Conservation (phyloP, 2,329 filamentous ascomycete genomes). For the Colletotrichum spinosum region DNA sequence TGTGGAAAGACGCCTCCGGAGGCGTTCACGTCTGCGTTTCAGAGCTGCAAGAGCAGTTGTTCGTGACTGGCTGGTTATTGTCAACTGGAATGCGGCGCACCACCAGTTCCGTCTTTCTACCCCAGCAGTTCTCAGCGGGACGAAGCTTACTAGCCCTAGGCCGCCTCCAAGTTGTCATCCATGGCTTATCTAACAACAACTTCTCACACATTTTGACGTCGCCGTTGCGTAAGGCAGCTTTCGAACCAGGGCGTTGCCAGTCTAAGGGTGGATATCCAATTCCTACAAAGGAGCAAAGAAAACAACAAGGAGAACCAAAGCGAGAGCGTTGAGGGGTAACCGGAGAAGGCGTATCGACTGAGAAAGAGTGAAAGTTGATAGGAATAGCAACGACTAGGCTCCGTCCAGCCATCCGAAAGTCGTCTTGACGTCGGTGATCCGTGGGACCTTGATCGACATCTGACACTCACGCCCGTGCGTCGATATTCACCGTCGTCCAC, state of each 20-base stretch:
- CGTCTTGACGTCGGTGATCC: conserved; percentile 32
- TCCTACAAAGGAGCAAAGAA: too few species aligned
- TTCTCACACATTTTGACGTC: too few species aligned
- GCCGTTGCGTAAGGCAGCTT: too few species aligned
- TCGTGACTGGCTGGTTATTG: conserved; percentile 18
- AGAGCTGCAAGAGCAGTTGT: conserved; percentile 28
- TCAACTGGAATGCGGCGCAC: conserved; percentile 15
- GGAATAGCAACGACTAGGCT: conserved; percentile 3
- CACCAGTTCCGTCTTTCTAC: not conserved
- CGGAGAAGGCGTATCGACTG: not conserved
- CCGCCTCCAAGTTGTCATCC: too few species aligned
- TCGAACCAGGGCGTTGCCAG: too few species aligned
- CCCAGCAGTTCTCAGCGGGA: too few species aligned
- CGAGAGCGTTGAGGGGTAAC: not conserved
- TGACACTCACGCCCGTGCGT: conserved; percentile 33
- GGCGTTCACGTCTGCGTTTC: conserved; percentile 37
- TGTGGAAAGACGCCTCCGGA: conserved; percentile 21
- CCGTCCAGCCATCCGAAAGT: conserved; percentile 30
- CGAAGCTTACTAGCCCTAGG: too few species aligned
- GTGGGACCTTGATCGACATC: conserved; percentile 28
- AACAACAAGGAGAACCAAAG: not conserved
- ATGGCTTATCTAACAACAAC: too few species aligned
- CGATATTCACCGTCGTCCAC: not conserved
- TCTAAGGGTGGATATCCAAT: too few species aligned
- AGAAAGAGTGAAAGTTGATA: conserved; percentile 1